Evolutionary conservation across 345 rosid genomes (phyloP).

Genomic region (Hevea brasiliensis): DNA sequence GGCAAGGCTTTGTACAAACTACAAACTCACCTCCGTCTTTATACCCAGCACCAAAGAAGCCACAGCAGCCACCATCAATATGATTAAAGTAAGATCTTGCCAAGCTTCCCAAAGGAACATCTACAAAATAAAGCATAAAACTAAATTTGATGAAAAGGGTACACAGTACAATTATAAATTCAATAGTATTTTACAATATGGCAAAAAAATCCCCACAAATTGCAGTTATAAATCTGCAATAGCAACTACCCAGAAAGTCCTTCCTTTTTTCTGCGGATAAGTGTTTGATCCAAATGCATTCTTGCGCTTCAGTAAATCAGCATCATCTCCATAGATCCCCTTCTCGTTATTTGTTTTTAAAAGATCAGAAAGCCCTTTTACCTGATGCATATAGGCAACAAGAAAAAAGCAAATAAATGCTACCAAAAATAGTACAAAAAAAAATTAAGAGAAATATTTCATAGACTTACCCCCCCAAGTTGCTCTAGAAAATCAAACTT

Average conservation of each 20-base stretch:
- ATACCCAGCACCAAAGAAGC: slow-evolving; percentile 88
- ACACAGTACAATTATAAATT: not conserved
- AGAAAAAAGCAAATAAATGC: not conserved
- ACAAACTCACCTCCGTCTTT: slow-evolving; percentile 73
- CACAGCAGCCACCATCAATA: slow-evolving; percentile 84
- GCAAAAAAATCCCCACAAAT: not conserved
- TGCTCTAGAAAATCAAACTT: slow-evolving; percentile 54
- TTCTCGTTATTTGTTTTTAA: slow-evolving; percentile 59
- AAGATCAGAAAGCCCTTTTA: slow-evolving; percentile 62
- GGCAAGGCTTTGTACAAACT: not conserved
- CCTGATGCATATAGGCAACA: slow-evolving; percentile 41
- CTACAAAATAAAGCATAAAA: slow-evolving; percentile 36
- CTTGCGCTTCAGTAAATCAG: slow-evolving; percentile 63
- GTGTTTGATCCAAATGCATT: slow-evolving; percentile 90
- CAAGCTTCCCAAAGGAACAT: slow-evolving; percentile 99
- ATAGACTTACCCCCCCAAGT: slow-evolving; percentile 65
- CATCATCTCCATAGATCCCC: slow-evolving; percentile 69
- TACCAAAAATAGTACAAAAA: not conserved
- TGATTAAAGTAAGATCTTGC: slow-evolving; percentile 93
- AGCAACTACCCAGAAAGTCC: slow-evolving; percentile 69
- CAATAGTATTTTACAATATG: not conserved
- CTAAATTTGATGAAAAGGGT: not conserved
- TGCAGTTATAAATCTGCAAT: not conserved
- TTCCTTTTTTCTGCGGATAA: slow-evolving; percentile 86
- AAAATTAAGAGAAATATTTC: not conserved